Evolutionary conservation across 78 protist genomes (phyloP).

Genomic region (Goniomonas avonlea): DNA sequence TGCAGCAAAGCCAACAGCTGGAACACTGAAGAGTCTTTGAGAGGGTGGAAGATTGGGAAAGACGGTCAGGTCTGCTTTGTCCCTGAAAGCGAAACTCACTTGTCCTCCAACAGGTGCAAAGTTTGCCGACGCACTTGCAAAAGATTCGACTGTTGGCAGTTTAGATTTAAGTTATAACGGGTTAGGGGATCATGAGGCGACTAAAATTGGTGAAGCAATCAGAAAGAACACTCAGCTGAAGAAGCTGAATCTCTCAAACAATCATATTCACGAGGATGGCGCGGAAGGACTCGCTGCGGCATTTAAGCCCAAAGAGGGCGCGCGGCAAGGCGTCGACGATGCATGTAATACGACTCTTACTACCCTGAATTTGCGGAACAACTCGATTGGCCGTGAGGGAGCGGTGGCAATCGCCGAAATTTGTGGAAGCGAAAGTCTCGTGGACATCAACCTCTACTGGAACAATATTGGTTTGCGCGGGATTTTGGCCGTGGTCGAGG

Average conservation of each 20-base stretch:
- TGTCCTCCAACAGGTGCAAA: too few relatives aligned
- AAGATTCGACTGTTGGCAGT: too few relatives aligned
- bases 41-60: too few relatives aligned
- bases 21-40: too few relatives aligned
- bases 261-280: slow-evolving; percentile 6
- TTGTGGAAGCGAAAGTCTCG: neutral
- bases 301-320: neutral
- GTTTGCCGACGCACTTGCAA: too few relatives aligned
- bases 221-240: neutral
- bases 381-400: neutral
- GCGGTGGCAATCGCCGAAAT: neutral
- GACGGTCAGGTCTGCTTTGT: too few relatives aligned
- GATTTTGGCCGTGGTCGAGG: too few relatives aligned
- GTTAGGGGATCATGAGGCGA: neutral
- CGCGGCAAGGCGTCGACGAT: too few relatives aligned
- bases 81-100: too few relatives aligned
- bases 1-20: too few relatives aligned
- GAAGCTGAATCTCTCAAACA: neutral
- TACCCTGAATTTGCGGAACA: neutral
- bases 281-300: neutral
- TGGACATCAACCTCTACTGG: neutral
- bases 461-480: slow-evolving; percentile 20
- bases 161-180: slow-evolving; percentile 6
- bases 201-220: neutral
- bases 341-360: too few relatives aligned